These are phyloP conservation scores for Coniella vitis DNA, from an alignment of 2,329 filamentous ascomycete species.

Conservation along the genomic window DNA sequence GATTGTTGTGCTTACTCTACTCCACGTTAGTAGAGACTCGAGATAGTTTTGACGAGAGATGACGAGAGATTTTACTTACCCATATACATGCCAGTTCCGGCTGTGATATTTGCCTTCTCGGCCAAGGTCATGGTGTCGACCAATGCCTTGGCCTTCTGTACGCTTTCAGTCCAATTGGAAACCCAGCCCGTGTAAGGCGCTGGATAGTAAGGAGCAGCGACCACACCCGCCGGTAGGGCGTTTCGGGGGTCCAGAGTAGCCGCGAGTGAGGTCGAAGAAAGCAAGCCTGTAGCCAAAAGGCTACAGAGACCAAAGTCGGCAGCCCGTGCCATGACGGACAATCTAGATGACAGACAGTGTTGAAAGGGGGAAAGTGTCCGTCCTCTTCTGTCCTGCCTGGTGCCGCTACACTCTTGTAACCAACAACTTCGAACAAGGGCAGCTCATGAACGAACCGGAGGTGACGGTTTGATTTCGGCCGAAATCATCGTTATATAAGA, in stretches of 20 bases:
- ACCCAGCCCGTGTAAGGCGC: constrained; percentile 67
- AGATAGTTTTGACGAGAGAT: too few species aligned
- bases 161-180: constrained; percentile 61
- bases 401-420: too few species aligned
- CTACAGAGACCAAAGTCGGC: constrained; percentile 1
- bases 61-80: constrained; percentile 32
- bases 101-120: constrained; percentile 73
- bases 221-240: constrained; percentile 30
- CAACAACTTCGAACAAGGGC: not conserved
- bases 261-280: constrained; percentile 18
- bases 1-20: constrained; percentile 21
- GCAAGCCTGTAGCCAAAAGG: constrained; percentile 7
- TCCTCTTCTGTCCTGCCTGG: not conserved
- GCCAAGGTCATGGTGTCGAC: constrained; percentile 72
- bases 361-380: not conserved
- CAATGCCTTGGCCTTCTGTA: constrained; percentile 59
- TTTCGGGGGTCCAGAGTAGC: constrained; percentile 21
- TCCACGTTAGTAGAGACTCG: constrained; percentile 8
- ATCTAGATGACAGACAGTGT: not conserved
- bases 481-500: too few species aligned
- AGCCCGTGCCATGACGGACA: constrained; percentile 8
- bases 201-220: constrained; percentile 60
- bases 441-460: too few species aligned
- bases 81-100: constrained; percentile 66
- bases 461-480: too few species aligned